phyloP scores from a whole-genome alignment of 306 rosid genomes.

The Quillaja saponaria region DNA sequence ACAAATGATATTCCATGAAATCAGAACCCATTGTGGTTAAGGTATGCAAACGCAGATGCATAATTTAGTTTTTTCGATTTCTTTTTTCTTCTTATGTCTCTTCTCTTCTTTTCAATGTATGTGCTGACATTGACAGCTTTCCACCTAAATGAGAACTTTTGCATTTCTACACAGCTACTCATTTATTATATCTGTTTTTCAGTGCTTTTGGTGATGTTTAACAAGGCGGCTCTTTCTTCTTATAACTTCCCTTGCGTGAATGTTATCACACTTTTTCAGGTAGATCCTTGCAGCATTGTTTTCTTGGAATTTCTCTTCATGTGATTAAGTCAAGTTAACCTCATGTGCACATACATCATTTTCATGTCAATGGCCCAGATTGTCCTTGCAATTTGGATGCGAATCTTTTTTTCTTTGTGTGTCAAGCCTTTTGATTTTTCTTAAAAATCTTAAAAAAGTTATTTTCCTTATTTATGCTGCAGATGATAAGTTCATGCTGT shows the following conservation, averaged over 20 bases:
- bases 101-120: no score
- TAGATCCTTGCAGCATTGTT: conserved; percentile 27
- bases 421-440: conserved; percentile 5
- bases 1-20: no score
- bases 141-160: no score
- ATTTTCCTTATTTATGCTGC: conserved; percentile 35
- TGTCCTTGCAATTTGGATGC: conserved; percentile 27
- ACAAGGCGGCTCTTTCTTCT: conserved; percentile 95
- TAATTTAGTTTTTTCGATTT: no score
- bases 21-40: no score
- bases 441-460: not conserved
- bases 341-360: no score
- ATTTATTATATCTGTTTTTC: conserved; percentile 15
- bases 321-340: no score
- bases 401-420: not conserved
- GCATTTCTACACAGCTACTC: no score
- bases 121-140: no score
- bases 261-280: conserved; percentile 94
- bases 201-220: conserved; percentile 90
- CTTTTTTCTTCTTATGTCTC: no score
- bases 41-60: no score
- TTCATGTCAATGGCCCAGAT: not conserved
- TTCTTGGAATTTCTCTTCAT: not conserved
- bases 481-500: conserved; percentile 80
- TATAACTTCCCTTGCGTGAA: conserved; percentile 79